Evolutionary conservation across 2,329 filamentous ascomycete species (phyloP), one percentile per base, ranked within the genome.

Genomic region (Penicillium sp.): DNA sequence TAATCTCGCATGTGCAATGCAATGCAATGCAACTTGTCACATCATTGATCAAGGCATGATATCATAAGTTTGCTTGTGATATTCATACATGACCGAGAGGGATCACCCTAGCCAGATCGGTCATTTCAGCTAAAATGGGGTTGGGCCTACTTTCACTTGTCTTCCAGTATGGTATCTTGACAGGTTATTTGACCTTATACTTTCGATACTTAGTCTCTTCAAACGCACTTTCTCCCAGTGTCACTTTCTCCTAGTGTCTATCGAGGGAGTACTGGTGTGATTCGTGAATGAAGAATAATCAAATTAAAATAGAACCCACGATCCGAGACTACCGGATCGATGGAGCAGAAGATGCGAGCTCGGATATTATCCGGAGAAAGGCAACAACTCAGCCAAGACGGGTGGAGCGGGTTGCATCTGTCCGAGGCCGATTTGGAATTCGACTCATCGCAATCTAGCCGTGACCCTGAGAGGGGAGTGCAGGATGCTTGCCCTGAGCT

Each of bases 381-480:
- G 8, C 29, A 32, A 34, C 20, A 13, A 11, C 18, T n/a, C 39
- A 27, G 27, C 34, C 27, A 8, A 20, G 26, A 34, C 29, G 28
- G 36, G 40, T 24, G 6, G 6, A 29, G n/a, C 28, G 14, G 29
- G 22, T 27, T 26, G 22, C 14, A 42, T 24, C 27, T 46, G 39
- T 46, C 23, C 34, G n/a, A 24, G 39, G 27, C 37, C 9, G 22
- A 20, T 52, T 50, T 18, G 16, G 44, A 52, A 52, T 49, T 44
- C 16, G 38, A 52, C 50, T 40, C 31, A 28, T 52, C 38, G 40
- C 40, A 50, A 50, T 40, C 38, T 26, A 39, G 22, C 40, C 20
- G 4, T 36, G 32, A 22, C 14, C 14, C 14, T 10, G 9, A n/a
- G 29, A 7, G n/a, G 13, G 6, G 5, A 24, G 8, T 6, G n/a